These are phyloP conservation scores for Exophiala oligosperma DNA, from an alignment of 2,329 filamentous ascomycete genomes.

Conservation along the genomic window DNA sequence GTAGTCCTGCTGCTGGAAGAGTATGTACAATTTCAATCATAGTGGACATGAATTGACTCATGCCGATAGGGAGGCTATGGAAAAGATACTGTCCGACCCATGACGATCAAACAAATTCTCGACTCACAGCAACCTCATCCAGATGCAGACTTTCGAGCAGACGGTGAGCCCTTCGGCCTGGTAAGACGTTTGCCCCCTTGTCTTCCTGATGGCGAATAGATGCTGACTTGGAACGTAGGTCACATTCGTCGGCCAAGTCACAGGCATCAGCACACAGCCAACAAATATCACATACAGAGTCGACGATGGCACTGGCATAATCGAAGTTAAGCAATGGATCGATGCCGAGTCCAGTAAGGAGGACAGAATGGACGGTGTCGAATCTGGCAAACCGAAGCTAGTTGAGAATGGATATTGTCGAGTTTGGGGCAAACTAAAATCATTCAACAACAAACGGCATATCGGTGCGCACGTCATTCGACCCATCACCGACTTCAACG, in stretches of 20 bases:
- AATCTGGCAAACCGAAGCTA: slow-evolving; percentile 53
- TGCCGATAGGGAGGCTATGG: slow-evolving; percentile 49
- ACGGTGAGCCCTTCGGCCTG: slow-evolving; percentile 68
- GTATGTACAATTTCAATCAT: slow-evolving; percentile 29
- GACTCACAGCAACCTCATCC: slow-evolving; percentile 76
- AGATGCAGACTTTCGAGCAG: slow-evolving; percentile 78
- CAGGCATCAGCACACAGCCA: slow-evolving; percentile 78
- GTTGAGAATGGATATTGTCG: slow-evolving; percentile 78
- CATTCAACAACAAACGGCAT: slow-evolving; percentile 79
- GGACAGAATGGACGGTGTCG: slow-evolving; percentile 46
- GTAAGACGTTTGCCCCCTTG: slow-evolving; percentile 33
- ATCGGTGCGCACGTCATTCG: slow-evolving; percentile 79
- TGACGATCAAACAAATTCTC: slow-evolving; percentile 92
- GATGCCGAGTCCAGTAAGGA: slow-evolving; percentile 54
- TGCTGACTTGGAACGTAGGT: slow-evolving; percentile 49
- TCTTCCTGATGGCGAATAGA: too few relatives aligned
- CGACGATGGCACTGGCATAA: slow-evolving; percentile 89
- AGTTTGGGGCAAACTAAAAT: slow-evolving; percentile 80
- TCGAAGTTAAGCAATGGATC: slow-evolving; percentile 89
- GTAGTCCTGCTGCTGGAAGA: slow-evolving; percentile 48
- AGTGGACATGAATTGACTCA: slow-evolving; percentile 12
- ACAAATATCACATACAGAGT: slow-evolving; percentile 92
- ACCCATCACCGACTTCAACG: slow-evolving; percentile 80
- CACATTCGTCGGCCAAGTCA: slow-evolving; percentile 87
- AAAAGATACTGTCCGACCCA: slow-evolving; percentile 85